These are phyloP conservation scores for Aspergillus sp. DNA, from an alignment of 2,329 filamentous ascomycete genomes.

Conservation along the genomic window DNA sequence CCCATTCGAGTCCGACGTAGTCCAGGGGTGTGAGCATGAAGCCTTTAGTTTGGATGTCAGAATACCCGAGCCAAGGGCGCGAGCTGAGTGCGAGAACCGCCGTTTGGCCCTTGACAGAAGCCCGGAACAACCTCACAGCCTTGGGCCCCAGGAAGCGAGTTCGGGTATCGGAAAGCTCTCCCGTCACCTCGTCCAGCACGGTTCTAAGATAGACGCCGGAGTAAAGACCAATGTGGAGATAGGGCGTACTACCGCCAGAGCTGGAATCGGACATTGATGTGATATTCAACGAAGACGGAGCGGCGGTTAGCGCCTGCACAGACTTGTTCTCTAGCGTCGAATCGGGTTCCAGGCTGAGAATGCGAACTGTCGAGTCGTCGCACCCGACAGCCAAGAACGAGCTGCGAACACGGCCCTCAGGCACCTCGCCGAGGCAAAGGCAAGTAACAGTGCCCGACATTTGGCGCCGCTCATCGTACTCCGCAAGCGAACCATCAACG, in stretches of 20 bases:
- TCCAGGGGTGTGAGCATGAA: slow-evolving; percentile 90
- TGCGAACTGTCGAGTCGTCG: slow-evolving; percentile 90
- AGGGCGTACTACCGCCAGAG: slow-evolving; percentile 77
- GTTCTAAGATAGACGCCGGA: slow-evolving; percentile 95
- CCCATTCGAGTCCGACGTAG: slow-evolving; percentile 81
- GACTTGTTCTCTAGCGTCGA: slow-evolving; percentile 88
- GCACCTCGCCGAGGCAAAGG: slow-evolving; percentile 85
- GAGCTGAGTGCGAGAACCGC: slow-evolving; percentile 86
- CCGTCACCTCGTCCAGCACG: slow-evolving; percentile 87
- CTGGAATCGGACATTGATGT: slow-evolving; percentile 94
- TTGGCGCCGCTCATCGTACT: slow-evolving; percentile 90
- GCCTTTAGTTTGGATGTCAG: slow-evolving; percentile 73
- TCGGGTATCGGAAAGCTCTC: slow-evolving; percentile 87
- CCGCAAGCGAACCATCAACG: slow-evolving; percentile 75
- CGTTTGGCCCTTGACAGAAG: slow-evolving; percentile 75
- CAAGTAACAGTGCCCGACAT: slow-evolving; percentile 95
- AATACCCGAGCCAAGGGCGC: slow-evolving; percentile 91
- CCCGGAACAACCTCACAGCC: slow-evolving; percentile 78
- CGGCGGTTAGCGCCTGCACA: slow-evolving; percentile 83
- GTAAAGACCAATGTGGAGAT: slow-evolving; percentile 89
- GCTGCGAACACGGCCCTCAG: slow-evolving; percentile 78
- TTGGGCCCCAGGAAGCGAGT: slow-evolving; percentile 91
- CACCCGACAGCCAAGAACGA: slow-evolving; percentile 93
- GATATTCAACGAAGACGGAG: slow-evolving; percentile 79
- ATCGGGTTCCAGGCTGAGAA: slow-evolving; percentile 81